Evolutionary conservation across 2,329 filamentous ascomycete species (phyloP), one percentile per base, ranked within the genome.

Genomic region (Trichoderma simmonsii): DNA sequence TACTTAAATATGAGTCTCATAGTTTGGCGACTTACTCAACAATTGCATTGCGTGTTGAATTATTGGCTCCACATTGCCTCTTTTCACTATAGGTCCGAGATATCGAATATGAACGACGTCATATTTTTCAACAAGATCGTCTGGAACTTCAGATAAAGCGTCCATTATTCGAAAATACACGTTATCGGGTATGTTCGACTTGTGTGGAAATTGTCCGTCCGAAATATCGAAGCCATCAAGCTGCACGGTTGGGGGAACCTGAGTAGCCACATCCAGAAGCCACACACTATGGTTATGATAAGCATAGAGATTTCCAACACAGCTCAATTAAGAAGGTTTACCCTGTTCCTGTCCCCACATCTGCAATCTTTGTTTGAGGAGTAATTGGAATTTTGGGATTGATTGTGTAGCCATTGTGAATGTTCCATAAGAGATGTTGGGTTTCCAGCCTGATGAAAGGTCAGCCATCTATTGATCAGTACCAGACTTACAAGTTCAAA

Each of bases 161-260:
- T 73, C 56, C 39, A 59, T 39, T 2, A 36, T 57, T 24, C 39
- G 28, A 12, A 68, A 57, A 34, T 26, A 34, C 1, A 73, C 57
- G 18, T 73, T 73, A 15, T 24, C 8, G 3, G 72, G 72, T 26
- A 54, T 32, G 14, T 59, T 43, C 1, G 28, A 54, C 14, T 67
- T 30, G 24, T 56, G 62, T 4, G 69, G 69, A 34, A 73, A 68
- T 30, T 63, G 68, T n/a, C 18, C 34, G 26, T 66, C 69, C 11
- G 72, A 73, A 32, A 73, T 73, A n/a, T 73, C 72, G 48, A 61
- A 73, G 1, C 62, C 72, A 34, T 73, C 62, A 6, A 73, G 36
- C 8, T 63, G 59, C 11, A 73, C 72, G 3, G 72, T 71, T 24
- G 61, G 24, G n/a, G 72, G 69, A 14, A 73, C 59, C 21, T 66